phyloP scores from a whole-genome alignment of 768 basidiomycete genomes.

The Daedaleopsis nitida region DNA sequence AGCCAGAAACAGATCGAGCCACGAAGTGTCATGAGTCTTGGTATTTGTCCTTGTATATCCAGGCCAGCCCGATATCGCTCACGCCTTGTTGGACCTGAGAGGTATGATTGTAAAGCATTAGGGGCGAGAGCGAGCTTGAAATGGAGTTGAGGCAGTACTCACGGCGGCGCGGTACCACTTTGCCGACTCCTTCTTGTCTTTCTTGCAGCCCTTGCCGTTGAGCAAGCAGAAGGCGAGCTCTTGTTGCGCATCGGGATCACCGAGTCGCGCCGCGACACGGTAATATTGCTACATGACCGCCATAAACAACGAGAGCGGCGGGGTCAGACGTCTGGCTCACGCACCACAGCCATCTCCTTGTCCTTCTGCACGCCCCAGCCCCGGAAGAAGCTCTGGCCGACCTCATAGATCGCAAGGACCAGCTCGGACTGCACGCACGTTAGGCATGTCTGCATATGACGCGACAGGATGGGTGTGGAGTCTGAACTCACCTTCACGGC shows the following conservation, averaged over 20 bases:
- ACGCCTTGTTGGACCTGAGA: slow-evolving; percentile 52
- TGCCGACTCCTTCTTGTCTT: slow-evolving; percentile 82
- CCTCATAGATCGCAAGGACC: slow-evolving; percentile 88
- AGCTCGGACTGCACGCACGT: slow-evolving; percentile 61
- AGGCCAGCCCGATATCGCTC: slow-evolving; percentile 83
- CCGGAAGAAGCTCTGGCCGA: slow-evolving; percentile 90
- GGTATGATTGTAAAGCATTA: not conserved
- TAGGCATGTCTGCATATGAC: not conserved
- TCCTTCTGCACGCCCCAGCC: slow-evolving; percentile 90
- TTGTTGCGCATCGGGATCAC: slow-evolving; percentile 85
- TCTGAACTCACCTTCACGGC: slow-evolving; percentile 51
- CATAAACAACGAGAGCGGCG: not conserved
- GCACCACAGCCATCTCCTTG: slow-evolving; percentile 85
- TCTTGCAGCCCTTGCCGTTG: slow-evolving; percentile 89
- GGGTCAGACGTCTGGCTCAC: slow-evolving; percentile 30
- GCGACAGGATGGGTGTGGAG: not conserved
- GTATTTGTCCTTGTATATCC: slow-evolving; percentile 93
- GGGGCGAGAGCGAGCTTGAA: not conserved
- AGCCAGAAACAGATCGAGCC: too few species aligned
- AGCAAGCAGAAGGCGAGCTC: slow-evolving; percentile 85
- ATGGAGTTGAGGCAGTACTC: slow-evolving; percentile 27
- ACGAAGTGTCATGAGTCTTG: slow-evolving; percentile 2
- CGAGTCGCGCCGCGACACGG: slow-evolving; percentile 77
- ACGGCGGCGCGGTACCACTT: slow-evolving; percentile 91
- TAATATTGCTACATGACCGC: slow-evolving; percentile 69